Evolutionary conservation across 1,284 basidiomycete species (phyloP).

Genomic region (Trichosporon sp.): DNA sequence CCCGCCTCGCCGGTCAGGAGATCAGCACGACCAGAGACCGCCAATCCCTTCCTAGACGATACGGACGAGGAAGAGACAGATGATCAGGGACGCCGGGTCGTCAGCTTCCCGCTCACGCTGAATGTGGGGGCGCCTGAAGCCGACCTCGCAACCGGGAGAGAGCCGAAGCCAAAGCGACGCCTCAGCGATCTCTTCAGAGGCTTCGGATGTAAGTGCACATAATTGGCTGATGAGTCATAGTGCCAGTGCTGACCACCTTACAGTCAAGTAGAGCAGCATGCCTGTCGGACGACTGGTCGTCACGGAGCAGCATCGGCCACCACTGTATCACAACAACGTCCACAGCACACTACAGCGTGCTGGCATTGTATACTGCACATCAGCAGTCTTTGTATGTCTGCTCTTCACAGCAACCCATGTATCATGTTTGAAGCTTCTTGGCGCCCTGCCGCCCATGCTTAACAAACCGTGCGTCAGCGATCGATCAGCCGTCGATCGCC

Average conservation of each 20-base stretch:
- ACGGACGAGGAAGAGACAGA: background rate
- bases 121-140: background rate
- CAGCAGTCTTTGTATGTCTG: too few species aligned
- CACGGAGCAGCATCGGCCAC: too few species aligned
- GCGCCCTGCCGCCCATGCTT: too few species aligned
- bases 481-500: too few species aligned
- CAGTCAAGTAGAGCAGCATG: background rate
- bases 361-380: too few species aligned
- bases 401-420: too few species aligned
- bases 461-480: too few species aligned
- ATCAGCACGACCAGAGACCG: background rate
- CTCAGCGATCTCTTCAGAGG: background rate
- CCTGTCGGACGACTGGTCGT: too few species aligned
- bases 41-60: background rate
- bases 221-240: background rate
- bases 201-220: background rate
- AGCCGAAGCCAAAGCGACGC: background rate
- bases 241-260: background rate
- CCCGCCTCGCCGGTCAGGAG: background rate
- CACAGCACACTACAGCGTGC: too few species aligned
- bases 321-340: too few species aligned
- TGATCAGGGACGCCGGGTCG: background rate
- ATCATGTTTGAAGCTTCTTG: too few species aligned
- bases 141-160: background rate
- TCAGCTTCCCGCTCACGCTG: background rate